These are phyloP conservation scores for Phytopythium sindhum DNA, from an alignment of 352 stramenopile species.

Conservation along the genomic window DNA sequence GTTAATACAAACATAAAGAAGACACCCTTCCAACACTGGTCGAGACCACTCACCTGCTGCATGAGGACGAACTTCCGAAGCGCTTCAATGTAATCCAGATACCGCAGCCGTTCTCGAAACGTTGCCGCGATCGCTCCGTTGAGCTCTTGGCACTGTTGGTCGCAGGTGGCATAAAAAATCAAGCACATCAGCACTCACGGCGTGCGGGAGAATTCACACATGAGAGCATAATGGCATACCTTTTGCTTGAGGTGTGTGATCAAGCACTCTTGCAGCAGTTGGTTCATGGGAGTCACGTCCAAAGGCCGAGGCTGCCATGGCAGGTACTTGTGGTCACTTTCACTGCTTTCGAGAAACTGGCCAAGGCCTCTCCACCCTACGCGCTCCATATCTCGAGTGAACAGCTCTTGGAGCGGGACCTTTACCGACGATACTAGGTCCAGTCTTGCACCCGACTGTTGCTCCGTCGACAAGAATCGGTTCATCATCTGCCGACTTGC, in stretches of 20 bases:
- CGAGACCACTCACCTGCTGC: constrained; percentile 40
- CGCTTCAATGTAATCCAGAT: constrained; percentile 44
- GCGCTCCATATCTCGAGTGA: not conserved
- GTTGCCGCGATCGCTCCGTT: constrained; percentile 48
- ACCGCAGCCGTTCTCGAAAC: constrained; percentile 50
- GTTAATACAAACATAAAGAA: not conserved
- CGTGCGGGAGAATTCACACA: not conserved
- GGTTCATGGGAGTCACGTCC: not conserved
- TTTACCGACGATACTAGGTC: not conserved
- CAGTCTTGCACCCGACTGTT: not conserved
- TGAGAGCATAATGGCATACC: constrained; percentile 13
- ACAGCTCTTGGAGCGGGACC: not conserved
- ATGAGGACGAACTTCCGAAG: constrained; percentile 69
- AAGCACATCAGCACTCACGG: not conserved
- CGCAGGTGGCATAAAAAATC: not conserved
- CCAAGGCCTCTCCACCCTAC: not conserved
- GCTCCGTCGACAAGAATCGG: constrained; percentile 31
- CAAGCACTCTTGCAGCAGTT: constrained; percentile 1
- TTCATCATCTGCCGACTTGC: constrained; percentile 66
- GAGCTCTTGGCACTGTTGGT: constrained; percentile 36
- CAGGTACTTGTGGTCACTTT: not conserved
- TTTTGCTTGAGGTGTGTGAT: constrained; percentile 12
- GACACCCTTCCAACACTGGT: not conserved
- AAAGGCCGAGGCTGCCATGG: not conserved
- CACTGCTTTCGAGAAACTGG: no score